Percentiles rank a stretch among this genome's conserved stretches.
Conservation (phyloP, 108 stramenopile genomes). For the Fragilaria crotonensis region DNA sequence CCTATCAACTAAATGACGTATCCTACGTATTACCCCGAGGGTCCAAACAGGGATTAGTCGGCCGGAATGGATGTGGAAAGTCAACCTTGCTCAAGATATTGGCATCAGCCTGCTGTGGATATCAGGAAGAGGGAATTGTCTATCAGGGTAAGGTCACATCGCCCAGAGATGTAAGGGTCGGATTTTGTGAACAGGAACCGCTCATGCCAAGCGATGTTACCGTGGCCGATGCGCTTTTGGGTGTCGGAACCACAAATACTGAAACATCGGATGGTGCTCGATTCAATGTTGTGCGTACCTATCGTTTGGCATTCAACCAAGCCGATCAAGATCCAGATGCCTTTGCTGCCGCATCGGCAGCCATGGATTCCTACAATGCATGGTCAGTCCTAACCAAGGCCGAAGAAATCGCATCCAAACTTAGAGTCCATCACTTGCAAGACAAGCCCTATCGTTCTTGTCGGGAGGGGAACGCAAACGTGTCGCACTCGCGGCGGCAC, state of each 20-base stretch:
- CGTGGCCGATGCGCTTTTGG: constrained; percentile 68
- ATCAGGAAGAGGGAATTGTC: constrained; percentile 18
- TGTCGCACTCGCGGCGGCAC: constrained; percentile 73
- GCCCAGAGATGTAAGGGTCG: constrained; percentile 40
- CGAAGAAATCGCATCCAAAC: constrained; percentile 66
- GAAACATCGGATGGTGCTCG: constrained; percentile 11
- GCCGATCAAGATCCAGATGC: constrained; percentile 51
- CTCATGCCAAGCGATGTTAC: constrained; percentile 49
- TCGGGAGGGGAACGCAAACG: constrained; percentile 80
- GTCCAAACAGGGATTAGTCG: constrained; percentile 55
- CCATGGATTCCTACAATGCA: constrained; percentile 60
- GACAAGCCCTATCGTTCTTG: constrained; percentile 50
- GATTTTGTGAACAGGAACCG: constrained; percentile 79
- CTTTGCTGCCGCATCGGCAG: constrained; percentile 52
- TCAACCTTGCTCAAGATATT: constrained; percentile 62
- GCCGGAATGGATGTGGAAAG: constrained; percentile 76
- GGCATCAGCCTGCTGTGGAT: constrained; percentile 35
- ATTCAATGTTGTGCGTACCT: constrained; percentile 52
- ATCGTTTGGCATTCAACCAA: constrained; percentile 34
- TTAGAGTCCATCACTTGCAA: constrained; percentile 59
- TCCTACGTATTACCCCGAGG: constrained; percentile 65
- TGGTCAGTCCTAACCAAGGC: constrained; percentile 74
- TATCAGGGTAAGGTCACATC: constrained; percentile 50
- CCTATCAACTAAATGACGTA: constrained; percentile 65
- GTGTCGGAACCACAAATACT: constrained; percentile 21